Evolutionary conservation across 2,329 filamentous ascomycete genomes (phyloP), one percentile per base, ranked within the genome.

Genomic region (Aspergillus pseudoviridinutans): DNA sequence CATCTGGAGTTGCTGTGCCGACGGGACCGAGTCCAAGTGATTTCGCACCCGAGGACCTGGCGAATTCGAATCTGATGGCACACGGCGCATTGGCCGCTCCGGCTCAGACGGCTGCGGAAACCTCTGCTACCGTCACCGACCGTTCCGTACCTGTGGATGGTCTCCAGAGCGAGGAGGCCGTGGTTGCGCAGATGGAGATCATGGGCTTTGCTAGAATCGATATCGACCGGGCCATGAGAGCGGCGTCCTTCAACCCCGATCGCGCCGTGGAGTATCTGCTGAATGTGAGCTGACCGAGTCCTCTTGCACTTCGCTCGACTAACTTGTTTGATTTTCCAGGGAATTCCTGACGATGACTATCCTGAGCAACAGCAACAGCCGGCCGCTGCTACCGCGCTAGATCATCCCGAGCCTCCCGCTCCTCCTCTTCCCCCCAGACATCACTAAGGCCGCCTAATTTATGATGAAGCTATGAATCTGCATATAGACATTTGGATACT

Each of bases 1-100:
- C 57, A 3, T 20, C 50, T 38, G 53, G 44, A 1, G 53, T 53
- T 22, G 49, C 49, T 35, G 46, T 49, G 14, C 49, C 53, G 12
- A 56, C 25, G n/a, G 57, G 57, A 2, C 57, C 53, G 17, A 58
- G 50, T n/a, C 57, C 57, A 8, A 58, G 57, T 3, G 57, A 58
- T 47, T 41, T 52, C 9, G 41, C 42, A 2, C 32, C 44, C 8
- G 50, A 41, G 24, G 50, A 58, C 4, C 25, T 56, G 20, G 41
- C 50, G 1, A 6, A 50, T 38, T 17, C 32, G 14, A 38, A 38
- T 17, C 32, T 38, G 14, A 38, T 38, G 14, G 32, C 32, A n/a
- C 32, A 38, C 2, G 32, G 32, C 5, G 32, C 32, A 17, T 38
- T 38, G 32, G 14, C 6, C 14, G 6, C 5, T 7, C 32, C 14